Evolutionary conservation across 2,329 filamentous ascomycete genomes (phyloP).

Genomic region (Pseudocercospora eumusae): DNA sequence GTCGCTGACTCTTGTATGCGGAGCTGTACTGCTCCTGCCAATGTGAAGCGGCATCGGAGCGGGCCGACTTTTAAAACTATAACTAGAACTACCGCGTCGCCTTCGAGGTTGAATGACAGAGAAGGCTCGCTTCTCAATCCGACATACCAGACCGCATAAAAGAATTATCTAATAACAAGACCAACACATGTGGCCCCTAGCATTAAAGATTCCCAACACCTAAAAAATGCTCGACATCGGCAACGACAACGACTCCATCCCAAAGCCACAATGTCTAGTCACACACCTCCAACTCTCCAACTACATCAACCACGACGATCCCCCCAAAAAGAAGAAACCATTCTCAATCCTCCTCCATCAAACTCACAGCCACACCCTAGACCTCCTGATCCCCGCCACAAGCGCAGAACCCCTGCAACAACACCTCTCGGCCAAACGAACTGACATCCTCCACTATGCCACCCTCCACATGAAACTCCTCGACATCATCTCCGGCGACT

Average conservation of each 20-base stretch:
- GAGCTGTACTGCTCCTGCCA: too few relatives aligned
- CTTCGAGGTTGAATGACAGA: background rate
- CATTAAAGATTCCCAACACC: too few relatives aligned
- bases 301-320: slow-evolving; percentile 70
- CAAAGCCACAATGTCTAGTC: slow-evolving; percentile 66
- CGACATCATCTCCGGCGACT: slow-evolving; percentile 70
- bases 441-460: slow-evolving; percentile 56
- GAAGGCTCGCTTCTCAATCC: background rate
- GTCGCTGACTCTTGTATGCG: background rate
- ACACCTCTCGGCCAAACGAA: slow-evolving; percentile 6
- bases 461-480: slow-evolving; percentile 71
- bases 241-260: slow-evolving; percentile 20
- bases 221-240: slow-evolving; percentile 22
- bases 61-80: background rate
- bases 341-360: slow-evolving; percentile 69
- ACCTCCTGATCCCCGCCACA: slow-evolving; percentile 66
- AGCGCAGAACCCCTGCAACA: slow-evolving; percentile 19
- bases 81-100: background rate
- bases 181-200: too few relatives aligned
- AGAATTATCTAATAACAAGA: too few relatives aligned
- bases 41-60: too few relatives aligned
- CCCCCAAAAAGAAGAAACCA: slow-evolving; percentile 71
- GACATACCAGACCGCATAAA: background rate
- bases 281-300: slow-evolving; percentile 66
- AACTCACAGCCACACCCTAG: slow-evolving; percentile 68